Evolutionary conservation across 352 stramenopile species (phyloP).

Genomic region (Thraustochytrium striatum): DNA sequence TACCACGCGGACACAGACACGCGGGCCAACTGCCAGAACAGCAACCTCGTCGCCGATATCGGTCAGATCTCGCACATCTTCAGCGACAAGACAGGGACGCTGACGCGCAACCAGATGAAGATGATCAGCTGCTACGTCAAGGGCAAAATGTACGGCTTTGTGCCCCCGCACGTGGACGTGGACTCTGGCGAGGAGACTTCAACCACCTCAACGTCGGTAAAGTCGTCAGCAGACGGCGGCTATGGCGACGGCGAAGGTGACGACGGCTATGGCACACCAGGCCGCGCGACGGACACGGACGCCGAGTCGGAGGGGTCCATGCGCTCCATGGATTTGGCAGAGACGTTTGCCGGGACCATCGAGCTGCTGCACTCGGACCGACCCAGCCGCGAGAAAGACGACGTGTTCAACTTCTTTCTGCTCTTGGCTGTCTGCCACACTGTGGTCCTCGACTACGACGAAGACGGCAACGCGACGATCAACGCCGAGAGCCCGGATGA

Average conservation of each 20-base stretch:
- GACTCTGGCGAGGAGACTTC: background rate
- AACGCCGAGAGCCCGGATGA: slow-evolving; percentile 49
- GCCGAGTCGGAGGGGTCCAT: slow-evolving; percentile 21
- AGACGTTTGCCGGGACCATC: slow-evolving; percentile 13
- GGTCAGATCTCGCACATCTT: slow-evolving; percentile 55
- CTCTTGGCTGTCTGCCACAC: slow-evolving; percentile 45
- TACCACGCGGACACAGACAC: slow-evolving; percentile 31
- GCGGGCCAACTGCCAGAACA: slow-evolving; percentile 69
- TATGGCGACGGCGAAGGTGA: background rate
- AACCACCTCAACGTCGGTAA: background rate
- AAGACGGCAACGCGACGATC: slow-evolving; percentile 1
- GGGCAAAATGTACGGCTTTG: slow-evolving; percentile 18
- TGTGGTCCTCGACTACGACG: slow-evolving; percentile 42
- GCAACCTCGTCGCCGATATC: slow-evolving; percentile 58
- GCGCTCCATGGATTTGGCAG: background rate
- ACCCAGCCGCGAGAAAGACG: background rate
- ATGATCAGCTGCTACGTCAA: slow-evolving; percentile 60
- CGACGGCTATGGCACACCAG: background rate
- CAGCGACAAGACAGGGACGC: slow-evolving; percentile 50
- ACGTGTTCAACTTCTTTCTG: slow-evolving; percentile 5
- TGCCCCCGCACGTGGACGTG: slow-evolving; percentile 11
- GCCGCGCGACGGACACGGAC: too few species aligned
- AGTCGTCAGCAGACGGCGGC: background rate
- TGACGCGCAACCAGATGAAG: slow-evolving; percentile 49
- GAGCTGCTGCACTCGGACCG: background rate